Evolutionary conservation across 768 basidiomycete genomes (phyloP).

Genomic region (Pleurotus eryngii): DNA sequence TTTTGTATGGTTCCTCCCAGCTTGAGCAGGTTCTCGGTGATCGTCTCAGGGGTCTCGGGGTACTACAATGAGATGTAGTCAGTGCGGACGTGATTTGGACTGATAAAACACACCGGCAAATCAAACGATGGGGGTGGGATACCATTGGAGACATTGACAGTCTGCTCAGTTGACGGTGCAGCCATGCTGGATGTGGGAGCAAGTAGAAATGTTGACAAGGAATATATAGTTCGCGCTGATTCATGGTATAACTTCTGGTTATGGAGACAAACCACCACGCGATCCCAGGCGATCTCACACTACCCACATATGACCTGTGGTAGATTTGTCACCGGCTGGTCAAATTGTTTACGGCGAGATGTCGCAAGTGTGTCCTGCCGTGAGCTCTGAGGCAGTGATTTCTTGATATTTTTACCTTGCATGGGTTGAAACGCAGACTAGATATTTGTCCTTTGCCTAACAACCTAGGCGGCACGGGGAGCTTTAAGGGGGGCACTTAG

Average conservation of each 20-base stretch:
- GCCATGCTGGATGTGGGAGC: not conserved
- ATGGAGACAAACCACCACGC: not conserved
- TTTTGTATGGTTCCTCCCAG: slow-evolving; percentile 1
- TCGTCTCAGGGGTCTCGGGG: slow-evolving; percentile 10
- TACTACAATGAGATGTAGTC: not conserved
- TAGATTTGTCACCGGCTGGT: not conserved
- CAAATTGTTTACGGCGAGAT: too few relatives aligned
- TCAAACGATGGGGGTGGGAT: slow-evolving; percentile 6
- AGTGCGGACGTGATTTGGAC: not conserved
- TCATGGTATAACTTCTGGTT: not conserved
- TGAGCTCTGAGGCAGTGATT: too few relatives aligned
- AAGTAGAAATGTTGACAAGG: not conserved
- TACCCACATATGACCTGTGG: not conserved
- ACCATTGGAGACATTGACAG: slow-evolving; percentile 7
- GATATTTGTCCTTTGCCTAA: too few relatives aligned
- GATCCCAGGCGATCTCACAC: slow-evolving; percentile 2
- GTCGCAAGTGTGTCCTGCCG: too few relatives aligned
- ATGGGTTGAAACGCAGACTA: too few relatives aligned
- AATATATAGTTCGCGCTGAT: not conserved
- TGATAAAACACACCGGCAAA: not conserved
- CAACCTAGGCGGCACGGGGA: too few relatives aligned
- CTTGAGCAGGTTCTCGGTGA: slow-evolving; percentile 10
- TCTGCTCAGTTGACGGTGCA: not conserved
- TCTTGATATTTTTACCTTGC: too few relatives aligned
- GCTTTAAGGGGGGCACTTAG: too few relatives aligned